Conservation (phyloP, 176 grass and related monocot genomes). For the Saccharum officinarum region DNA sequence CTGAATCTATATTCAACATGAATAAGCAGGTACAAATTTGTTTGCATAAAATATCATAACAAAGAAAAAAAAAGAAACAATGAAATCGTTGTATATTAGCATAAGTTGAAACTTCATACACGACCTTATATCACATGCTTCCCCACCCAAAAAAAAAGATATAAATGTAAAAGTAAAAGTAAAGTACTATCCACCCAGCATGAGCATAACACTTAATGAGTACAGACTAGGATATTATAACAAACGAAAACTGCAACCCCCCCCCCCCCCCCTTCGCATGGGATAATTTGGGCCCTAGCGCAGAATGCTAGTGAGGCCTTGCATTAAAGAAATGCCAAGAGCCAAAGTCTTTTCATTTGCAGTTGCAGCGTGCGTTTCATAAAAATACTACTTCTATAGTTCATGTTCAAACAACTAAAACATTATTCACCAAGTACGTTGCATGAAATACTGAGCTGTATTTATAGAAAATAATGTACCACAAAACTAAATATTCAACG, state of each 20-base stretch:
- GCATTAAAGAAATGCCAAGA: neutral
- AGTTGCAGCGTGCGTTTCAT: neutral
- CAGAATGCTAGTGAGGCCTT: neutral
- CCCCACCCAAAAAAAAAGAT: neutral
- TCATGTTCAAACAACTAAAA: neutral
- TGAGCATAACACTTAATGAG: slow-evolving; percentile 7
- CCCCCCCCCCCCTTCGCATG: too few relatives aligned
- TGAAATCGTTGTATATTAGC: neutral
- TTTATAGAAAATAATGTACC: neutral
- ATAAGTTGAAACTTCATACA: neutral
- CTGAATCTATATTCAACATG: slow-evolving; percentile 3
- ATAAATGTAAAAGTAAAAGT: neutral
- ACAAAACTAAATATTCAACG: neutral
- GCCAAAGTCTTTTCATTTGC: neutral
- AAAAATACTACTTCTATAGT: neutral
- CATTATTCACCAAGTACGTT: neutral
- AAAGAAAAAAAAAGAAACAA: neutral
- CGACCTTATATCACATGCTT: slow-evolving; percentile 9
- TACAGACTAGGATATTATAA: neutral
- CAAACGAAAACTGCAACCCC: neutral
- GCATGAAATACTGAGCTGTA: neutral
- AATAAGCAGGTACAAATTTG: slow-evolving; percentile 1
- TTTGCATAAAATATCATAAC: neutral
- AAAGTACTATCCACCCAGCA: neutral
- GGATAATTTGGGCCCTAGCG: too few relatives aligned